These are phyloP conservation scores for Pseudomassariella vexata DNA, from an alignment of 2,329 filamentous ascomycete genomes.

Conservation along the genomic window DNA sequence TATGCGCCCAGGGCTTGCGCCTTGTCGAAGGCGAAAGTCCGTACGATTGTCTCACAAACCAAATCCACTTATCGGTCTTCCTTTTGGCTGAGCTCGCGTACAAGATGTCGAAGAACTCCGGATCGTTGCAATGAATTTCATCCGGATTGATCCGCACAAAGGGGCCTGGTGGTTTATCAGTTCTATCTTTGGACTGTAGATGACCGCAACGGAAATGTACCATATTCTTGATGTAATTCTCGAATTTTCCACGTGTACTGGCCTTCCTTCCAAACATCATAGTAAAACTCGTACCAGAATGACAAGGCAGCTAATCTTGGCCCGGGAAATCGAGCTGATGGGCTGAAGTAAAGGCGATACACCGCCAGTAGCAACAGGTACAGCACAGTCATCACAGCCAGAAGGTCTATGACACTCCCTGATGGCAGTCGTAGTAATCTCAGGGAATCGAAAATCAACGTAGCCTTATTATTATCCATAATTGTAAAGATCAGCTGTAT, in stretches of 20 bases:
- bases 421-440: no score
- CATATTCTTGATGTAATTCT: constrained; percentile 20
- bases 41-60: constrained; percentile 6
- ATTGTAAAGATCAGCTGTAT: no score
- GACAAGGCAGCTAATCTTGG: constrained; percentile 17
- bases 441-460: no score
- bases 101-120: constrained; percentile 20
- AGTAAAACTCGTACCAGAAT: constrained; percentile 16
- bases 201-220: not conserved
- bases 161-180: constrained; percentile 23
- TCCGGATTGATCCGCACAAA: constrained; percentile 26
- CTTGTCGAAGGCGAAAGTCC: not conserved
- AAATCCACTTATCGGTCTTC: constrained; percentile 12
- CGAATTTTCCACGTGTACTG: constrained; percentile 18
- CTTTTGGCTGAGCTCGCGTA: constrained; percentile 13
- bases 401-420: no score
- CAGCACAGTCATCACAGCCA: no score
- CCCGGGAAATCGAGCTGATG: constrained; percentile 17
- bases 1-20: not conserved
- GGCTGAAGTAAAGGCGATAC: constrained; percentile 20
- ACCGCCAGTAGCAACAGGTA: no score
- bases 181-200: no score
- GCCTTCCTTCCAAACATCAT: constrained; percentile 16
- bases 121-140: constrained; percentile 23
- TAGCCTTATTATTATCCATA: no score